Evolutionary conservation across 805 yeast species (phyloP), one percentile per base, ranked within the genome.

Genomic region (Kodamaea neixiangensis): DNA sequence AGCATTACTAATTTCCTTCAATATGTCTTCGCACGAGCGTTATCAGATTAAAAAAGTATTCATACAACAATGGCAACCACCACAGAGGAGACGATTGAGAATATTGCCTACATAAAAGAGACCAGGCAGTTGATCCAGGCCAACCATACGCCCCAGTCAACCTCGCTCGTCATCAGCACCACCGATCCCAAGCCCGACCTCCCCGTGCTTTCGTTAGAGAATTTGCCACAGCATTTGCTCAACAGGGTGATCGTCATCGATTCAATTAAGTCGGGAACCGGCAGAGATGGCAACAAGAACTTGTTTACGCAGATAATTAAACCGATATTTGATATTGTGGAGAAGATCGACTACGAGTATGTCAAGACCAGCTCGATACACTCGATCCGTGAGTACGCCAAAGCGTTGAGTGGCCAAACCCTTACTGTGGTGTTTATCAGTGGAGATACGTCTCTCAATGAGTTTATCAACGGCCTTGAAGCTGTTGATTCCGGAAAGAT

Each of bases 381-480:
- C n/a, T 66, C 79, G 1, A 75, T 83, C 5, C 44, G 58, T 1
- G 62, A 72, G n/a, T 67, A 73, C 54, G 81, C 83, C 0, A 29
- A 50, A 9, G 3, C 50, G 0, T 53, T 80, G 5, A 14, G 47
- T 18, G 43, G 53, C 15, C 41, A 38, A 10, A 49, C 51, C 3
- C 61, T 73, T 19, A 78, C 87, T 0, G 68, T 87, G 7, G 62
- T 88, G 2, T 69, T 91, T 33, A 66, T 92, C 7, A 86, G 96
- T 35, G 97, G 97, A 1, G 97, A 92, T 62, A 91, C 97, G 0
- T 84, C 96, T 1, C 71, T 89, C 4, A 82, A 79, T 46, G 97
- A 92, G 64, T 81, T 92, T 46, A 58, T 89, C 49, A 91, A 91
- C 62, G 72, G 66, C 15, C 63, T 78, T 10, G 46, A 15, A 25